Evolutionary conservation across 257 asterid species (phyloP).

Genomic region (Plantago ovata): DNA sequence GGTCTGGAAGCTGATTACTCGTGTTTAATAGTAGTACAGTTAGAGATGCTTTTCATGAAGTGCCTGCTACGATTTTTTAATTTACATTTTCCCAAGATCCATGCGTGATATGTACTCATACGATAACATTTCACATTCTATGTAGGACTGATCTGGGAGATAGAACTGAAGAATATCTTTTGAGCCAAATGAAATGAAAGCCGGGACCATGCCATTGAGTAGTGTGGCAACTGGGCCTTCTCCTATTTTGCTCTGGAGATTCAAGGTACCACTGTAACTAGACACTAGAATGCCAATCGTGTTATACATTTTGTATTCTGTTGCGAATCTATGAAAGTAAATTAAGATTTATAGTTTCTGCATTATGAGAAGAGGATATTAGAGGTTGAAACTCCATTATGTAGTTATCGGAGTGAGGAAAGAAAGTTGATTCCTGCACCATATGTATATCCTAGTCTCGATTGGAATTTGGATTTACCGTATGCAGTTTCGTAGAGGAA

Average conservation of each 20-base stretch:
- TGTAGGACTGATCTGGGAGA: constrained; percentile 49
- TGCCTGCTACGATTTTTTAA: constrained; percentile 2
- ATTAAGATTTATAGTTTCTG: neutral
- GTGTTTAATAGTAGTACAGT: constrained; percentile 76
- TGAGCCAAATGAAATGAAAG: constrained; percentile 77
- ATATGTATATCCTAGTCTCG: too few relatives aligned
- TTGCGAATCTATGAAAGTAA: neutral
- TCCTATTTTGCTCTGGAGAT: constrained; percentile 86
- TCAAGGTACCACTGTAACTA: constrained; percentile 51
- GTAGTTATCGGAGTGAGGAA: neutral
- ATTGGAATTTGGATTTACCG: too few relatives aligned
- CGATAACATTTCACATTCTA: constrained; percentile 20
- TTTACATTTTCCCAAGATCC: constrained; percentile 8
- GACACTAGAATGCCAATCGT: constrained; percentile 12
- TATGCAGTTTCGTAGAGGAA: too few relatives aligned
- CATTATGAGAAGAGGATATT: too few relatives aligned
- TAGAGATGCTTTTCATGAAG: constrained; percentile 19
- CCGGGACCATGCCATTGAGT: constrained; percentile 54
- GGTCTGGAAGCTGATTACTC: constrained; percentile 90
- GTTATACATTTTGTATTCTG: neutral
- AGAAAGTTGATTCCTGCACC: too few relatives aligned
- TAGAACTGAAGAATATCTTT: constrained; percentile 50
- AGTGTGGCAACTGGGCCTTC: constrained; percentile 72
- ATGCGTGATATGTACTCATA: constrained; percentile 15
- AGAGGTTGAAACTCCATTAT: too few relatives aligned